A percentile compares a stretch with the other conserved stretches of the same genome.
Conservation (phyloP, 768 basidiomycete species). For the Cystoderma amianthinum region DNA sequence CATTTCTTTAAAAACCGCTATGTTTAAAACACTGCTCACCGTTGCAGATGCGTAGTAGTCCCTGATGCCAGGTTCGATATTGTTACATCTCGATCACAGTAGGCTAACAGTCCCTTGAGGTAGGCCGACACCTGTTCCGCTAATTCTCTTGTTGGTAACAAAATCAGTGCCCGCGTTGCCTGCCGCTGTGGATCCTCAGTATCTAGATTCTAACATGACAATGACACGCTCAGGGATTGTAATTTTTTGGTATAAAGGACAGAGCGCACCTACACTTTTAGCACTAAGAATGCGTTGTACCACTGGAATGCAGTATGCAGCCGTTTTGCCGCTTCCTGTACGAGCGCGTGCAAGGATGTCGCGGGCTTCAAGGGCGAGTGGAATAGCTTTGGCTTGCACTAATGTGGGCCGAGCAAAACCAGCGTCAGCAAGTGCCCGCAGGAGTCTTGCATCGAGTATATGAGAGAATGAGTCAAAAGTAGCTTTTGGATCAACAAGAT, state of each 20-base stretch:
- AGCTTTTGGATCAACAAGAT: constrained; percentile 38
- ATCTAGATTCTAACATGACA: constrained; percentile 24
- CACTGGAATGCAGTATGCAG: constrained; percentile 89
- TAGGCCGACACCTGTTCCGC: constrained; percentile 83
- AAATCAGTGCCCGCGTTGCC: constrained; percentile 67
- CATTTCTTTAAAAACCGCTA: no score
- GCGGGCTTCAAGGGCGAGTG: constrained; percentile 78
- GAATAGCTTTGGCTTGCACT: constrained; percentile 89
- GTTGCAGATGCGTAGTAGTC: constrained; percentile 61
- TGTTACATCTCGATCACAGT: constrained; percentile 73
- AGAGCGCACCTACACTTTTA: constrained; percentile 59
- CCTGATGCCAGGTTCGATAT: constrained; percentile 76
- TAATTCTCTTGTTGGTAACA: constrained; percentile 90
- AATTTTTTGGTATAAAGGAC: neutral
- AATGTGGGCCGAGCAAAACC: constrained; percentile 89
- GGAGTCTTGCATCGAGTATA: constrained; percentile 76
- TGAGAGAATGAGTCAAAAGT: constrained; percentile 62
- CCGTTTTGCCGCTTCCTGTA: constrained; percentile 96
- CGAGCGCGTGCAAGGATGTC: constrained; percentile 93
- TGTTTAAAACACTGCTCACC: constrained; percentile 39
- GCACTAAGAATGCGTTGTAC: constrained; percentile 80
- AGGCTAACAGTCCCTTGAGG: constrained; percentile 55
- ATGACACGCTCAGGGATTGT: constrained; percentile 5
- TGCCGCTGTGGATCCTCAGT: constrained; percentile 34
- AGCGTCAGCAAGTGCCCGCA: constrained; percentile 85